Conservation (phyloP, 140 eudicot genomes). For the Flaveria floridana region DNA sequence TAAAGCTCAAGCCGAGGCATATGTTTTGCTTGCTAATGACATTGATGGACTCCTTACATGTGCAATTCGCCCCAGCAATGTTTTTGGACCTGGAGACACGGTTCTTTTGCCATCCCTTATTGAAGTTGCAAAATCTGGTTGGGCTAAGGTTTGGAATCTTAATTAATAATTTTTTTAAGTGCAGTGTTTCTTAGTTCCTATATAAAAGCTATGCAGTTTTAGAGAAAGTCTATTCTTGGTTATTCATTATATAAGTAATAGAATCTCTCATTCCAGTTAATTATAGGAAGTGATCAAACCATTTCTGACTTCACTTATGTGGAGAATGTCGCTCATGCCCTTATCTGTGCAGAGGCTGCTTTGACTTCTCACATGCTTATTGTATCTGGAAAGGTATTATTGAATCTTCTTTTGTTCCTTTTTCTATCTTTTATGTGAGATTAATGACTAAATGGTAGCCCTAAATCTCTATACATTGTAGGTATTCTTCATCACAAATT, state of each 20-base stretch:
- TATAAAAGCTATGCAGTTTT: not conserved
- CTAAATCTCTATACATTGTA: slow-evolving; percentile 31
- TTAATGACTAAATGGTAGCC: slow-evolving; percentile 2
- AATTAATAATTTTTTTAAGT: not conserved
- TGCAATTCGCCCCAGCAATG: slow-evolving; percentile 71
- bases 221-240: slow-evolving; percentile 3
- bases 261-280: slow-evolving; percentile 82
- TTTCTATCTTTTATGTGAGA: not conserved
- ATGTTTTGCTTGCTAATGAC: slow-evolving; percentile 60
- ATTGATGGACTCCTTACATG: slow-evolving; percentile 82
- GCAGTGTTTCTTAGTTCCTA: not conserved
- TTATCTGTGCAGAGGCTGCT: slow-evolving; percentile 78
- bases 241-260: slow-evolving; percentile 53
- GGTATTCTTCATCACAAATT: slow-evolving; percentile 78
- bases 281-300: slow-evolving; percentile 72
- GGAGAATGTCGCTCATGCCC: slow-evolving; percentile 91
- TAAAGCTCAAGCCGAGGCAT: slow-evolving; percentile 89
- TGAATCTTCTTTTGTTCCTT: not conserved
- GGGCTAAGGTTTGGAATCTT: slow-evolving; percentile 68
- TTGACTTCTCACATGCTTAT: slow-evolving; percentile 48
- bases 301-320: slow-evolving; percentile 81
- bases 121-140: slow-evolving; percentile 59
- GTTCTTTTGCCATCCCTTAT: slow-evolving; percentile 57
- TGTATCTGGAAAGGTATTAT: slow-evolving; percentile 75
- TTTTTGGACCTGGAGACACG: slow-evolving; percentile 82